phyloP scores from a whole-genome alignment of 108 stramenopile genomes.

The Bacterosira constricta region DNA sequence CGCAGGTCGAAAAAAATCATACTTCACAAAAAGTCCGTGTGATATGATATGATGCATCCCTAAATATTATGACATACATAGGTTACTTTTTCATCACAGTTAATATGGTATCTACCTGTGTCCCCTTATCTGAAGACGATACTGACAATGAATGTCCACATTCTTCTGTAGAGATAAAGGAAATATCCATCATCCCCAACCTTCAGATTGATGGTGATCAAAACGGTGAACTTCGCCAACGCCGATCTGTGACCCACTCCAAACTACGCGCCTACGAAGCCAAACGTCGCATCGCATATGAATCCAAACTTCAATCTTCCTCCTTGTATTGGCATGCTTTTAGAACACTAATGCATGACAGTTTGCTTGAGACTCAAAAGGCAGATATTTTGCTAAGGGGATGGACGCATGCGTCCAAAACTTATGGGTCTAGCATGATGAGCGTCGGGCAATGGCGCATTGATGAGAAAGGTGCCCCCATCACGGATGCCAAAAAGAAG shows the following conservation, averaged over 20 bases:
- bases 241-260: constrained; percentile 22
- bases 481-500: constrained; percentile 59
- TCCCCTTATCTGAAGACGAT: too few relatives aligned
- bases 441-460: constrained; percentile 61
- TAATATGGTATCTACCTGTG: too few relatives aligned
- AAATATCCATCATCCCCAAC: neutral
- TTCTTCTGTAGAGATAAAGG: too few relatives aligned
- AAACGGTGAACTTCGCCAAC: constrained; percentile 1
- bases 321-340: constrained; percentile 81
- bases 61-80: too few relatives aligned
- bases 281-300: constrained; percentile 64
- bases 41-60: too few relatives aligned
- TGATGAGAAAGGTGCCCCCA: constrained; percentile 64
- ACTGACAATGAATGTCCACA: too few relatives aligned
- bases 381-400: constrained; percentile 69
- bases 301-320: constrained; percentile 69
- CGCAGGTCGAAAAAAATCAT: too few relatives aligned
- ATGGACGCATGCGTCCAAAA: constrained; percentile 53
- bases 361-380: constrained; percentile 65
- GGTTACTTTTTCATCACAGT: too few relatives aligned
- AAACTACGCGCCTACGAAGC: constrained; percentile 70
- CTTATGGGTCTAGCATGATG: constrained; percentile 57
- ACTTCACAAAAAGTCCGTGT: too few relatives aligned
- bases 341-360: constrained; percentile 60
- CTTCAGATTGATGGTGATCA: neutral